A percentile compares a stretch with the other conserved stretches of the same genome.
Evolutionary conservation across 768 basidiomycete genomes (phyloP).

Genomic region (Obba rivulosa): DNA sequence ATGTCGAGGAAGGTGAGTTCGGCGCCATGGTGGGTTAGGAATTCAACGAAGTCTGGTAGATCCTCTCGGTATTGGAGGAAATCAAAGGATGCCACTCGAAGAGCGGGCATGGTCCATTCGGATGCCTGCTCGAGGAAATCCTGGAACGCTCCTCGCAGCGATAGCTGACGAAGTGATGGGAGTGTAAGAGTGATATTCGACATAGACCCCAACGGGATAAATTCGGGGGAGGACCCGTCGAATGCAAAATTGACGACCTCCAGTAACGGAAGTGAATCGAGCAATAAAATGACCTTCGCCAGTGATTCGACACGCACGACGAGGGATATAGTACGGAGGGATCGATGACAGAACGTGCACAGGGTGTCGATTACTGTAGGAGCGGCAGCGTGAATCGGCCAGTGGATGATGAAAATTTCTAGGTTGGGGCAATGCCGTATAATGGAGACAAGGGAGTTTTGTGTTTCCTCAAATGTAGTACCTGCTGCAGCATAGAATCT

Average conservation of each 20-base stretch:
- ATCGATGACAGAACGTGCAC: slow-evolving; percentile 40
- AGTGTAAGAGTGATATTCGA: slow-evolving; percentile 48
- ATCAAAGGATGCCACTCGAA: slow-evolving; percentile 54
- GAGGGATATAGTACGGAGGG: slow-evolving; percentile 59
- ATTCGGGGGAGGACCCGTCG: slow-evolving; percentile 30
- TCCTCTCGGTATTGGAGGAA: slow-evolving; percentile 40
- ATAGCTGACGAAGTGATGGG: slow-evolving; percentile 55
- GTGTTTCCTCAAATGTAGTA: slow-evolving; percentile 42
- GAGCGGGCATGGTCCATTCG: slow-evolving; percentile 61
- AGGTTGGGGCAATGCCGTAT: slow-evolving; percentile 67
- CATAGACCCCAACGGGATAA: slow-evolving; percentile 52
- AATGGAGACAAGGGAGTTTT: slow-evolving; percentile 51
- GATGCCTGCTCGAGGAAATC: slow-evolving; percentile 67
- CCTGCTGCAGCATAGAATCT: slow-evolving; percentile 40
- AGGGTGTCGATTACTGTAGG: slow-evolving; percentile 63
- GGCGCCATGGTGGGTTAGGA: slow-evolving; percentile 55
- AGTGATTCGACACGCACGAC: slow-evolving; percentile 49
- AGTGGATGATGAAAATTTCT: slow-evolving; percentile 66
- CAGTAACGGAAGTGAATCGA: slow-evolving; percentile 55
- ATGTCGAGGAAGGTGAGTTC: slow-evolving; percentile 62
- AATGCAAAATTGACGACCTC: slow-evolving; percentile 55
- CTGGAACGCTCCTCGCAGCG: slow-evolving; percentile 51
- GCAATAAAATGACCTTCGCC: slow-evolving; percentile 67
- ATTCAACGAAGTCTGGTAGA: slow-evolving; percentile 53
- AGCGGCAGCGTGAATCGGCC: slow-evolving; percentile 55